These are phyloP conservation scores for Boletellus sp. DNA, from an alignment of 768 basidiomycete genomes.

Conservation along the genomic window DNA sequence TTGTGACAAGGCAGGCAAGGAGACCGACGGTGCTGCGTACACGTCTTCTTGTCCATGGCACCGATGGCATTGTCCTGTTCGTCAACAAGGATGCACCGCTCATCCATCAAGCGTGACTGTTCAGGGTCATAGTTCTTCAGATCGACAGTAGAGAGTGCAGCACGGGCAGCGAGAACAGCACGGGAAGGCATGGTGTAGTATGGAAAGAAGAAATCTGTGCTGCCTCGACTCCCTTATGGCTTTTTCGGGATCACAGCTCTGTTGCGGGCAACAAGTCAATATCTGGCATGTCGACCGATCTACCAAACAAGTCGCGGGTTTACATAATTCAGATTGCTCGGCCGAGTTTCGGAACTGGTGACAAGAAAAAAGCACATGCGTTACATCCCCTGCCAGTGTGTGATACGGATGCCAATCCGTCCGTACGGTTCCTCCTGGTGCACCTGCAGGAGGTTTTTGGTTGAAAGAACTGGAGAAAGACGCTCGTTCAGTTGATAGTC, in stretches of 20 bases:
- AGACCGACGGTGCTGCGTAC: constrained; percentile 43
- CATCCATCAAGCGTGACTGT: constrained; percentile 94
- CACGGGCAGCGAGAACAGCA: constrained; percentile 58
- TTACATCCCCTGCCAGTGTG: constrained; percentile 17
- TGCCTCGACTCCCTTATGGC: constrained; percentile 6
- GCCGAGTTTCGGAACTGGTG: background rate
- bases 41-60: constrained; percentile 93
- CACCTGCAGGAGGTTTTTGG: constrained; percentile 65
- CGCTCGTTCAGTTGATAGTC: background rate
- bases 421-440: constrained; percentile 62
- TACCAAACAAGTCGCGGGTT: background rate
- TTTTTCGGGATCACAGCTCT: background rate
- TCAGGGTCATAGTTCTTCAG: constrained; percentile 84
- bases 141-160: constrained; percentile 70
- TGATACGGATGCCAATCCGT: constrained; percentile 40
- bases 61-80: constrained; percentile 83
- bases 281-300: background rate
- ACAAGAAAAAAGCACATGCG: background rate
- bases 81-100: constrained; percentile 89
- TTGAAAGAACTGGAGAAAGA: constrained; percentile 57
- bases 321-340: background rate
- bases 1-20: background rate
- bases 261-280: background rate
- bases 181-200: constrained; percentile 49
- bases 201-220: background rate